Conservation (phyloP, 108 stramenopile species). For the Cylindrotheca fusiformis region DNA sequence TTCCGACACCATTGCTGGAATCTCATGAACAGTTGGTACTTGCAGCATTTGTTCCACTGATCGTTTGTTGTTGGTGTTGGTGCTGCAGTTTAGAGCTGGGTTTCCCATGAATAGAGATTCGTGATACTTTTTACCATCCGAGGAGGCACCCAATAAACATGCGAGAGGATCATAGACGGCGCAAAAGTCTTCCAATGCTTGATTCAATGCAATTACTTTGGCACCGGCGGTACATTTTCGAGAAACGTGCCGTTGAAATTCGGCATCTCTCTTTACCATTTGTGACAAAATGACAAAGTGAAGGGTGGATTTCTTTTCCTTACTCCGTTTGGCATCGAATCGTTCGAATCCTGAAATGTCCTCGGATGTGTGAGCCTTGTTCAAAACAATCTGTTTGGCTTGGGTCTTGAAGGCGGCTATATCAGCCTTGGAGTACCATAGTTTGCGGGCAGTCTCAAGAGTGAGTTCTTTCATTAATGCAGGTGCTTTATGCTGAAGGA, state of each 20-base stretch:
- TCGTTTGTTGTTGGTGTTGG: no score
- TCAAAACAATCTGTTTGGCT: not conserved
- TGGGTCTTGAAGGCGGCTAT: not conserved
- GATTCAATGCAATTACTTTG: not conserved
- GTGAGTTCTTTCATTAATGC: not conserved
- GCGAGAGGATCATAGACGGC: not conserved
- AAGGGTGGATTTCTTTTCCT: conserved; percentile 50
- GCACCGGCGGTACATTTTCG: not conserved
- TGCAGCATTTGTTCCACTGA: no score
- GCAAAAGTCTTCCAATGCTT: not conserved
- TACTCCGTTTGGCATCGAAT: not conserved
- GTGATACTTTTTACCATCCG: not conserved
- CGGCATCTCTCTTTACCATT: conserved; percentile 37
- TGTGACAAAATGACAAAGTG: conserved; percentile 77
- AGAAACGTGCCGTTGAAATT: not conserved
- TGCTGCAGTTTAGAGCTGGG: no score
- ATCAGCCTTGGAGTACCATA: not conserved
- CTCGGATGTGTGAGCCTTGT: not conserved
- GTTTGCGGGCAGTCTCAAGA: not conserved
- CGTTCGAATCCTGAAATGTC: not conserved
- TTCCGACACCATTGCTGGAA: no score
- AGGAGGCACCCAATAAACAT: not conserved
- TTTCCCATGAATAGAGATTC: not conserved
- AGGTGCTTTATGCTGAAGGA: no score
- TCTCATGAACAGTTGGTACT: no score